These are phyloP conservation scores for Vitis hybrid DNA, from an alignment of 177 flowering plant genomes.

Conservation along the genomic window DNA sequence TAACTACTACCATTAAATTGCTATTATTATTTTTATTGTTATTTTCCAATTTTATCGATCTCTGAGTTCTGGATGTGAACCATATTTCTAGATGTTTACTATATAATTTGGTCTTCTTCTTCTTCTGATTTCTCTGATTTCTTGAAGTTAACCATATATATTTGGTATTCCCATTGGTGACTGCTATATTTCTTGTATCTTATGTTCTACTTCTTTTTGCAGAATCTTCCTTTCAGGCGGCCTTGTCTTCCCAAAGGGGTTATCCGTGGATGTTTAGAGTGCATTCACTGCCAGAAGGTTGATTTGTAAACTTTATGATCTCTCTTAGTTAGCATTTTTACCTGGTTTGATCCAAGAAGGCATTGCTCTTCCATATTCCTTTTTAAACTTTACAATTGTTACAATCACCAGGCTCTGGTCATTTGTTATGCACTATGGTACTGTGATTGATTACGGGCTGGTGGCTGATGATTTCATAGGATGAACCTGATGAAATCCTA, in stretches of 20 bases:
- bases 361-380: too few relatives aligned
- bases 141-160: neutral
- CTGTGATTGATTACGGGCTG: too few relatives aligned
- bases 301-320: neutral
- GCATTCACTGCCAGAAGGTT: constrained; percentile 92
- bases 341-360: neutral
- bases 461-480: too few relatives aligned
- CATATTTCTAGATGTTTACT: neutral
- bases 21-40: too few relatives aligned
- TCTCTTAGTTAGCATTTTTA: neutral
- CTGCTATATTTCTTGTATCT: constrained; percentile 6
- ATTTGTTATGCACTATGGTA: too few relatives aligned
- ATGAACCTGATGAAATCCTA: too few relatives aligned
- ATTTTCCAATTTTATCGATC: too few relatives aligned
- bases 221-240: constrained; percentile 34
- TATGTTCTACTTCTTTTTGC: constrained; percentile 20
- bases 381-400: too few relatives aligned
- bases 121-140: neutral
- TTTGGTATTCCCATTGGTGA: neutral
- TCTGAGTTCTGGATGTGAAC: too few relatives aligned
- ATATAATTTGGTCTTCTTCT: neutral
- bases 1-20: too few relatives aligned
- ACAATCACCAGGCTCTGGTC: too few relatives aligned
- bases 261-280: constrained; percentile 77
- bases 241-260: constrained; percentile 80